These are phyloP conservation scores for Trypanosoma lewisi DNA, from an alignment of 208 protist genomes.

Conservation along the genomic window DNA sequence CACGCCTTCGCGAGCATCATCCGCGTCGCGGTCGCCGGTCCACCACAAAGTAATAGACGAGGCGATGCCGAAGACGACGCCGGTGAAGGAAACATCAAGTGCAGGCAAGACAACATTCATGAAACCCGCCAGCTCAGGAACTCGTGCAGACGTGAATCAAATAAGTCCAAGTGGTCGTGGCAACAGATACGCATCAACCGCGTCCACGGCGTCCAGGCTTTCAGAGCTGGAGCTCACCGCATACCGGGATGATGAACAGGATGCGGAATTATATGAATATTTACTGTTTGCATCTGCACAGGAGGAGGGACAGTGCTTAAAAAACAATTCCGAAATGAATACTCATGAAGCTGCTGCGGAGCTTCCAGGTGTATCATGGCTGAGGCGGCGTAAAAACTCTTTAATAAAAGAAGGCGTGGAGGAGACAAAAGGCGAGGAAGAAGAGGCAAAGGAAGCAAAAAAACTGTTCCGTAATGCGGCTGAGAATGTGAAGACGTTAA, in stretches of 20 bases:
- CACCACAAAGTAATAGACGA: not conserved
- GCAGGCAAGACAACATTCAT: not conserved
- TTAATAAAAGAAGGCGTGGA: not conserved
- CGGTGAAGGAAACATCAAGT: not conserved
- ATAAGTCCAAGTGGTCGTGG: not conserved
- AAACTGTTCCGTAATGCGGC: not conserved
- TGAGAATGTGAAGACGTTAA: not conserved
- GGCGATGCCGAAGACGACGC: not conserved
- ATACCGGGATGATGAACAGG: not conserved
- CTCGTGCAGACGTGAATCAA: not conserved
- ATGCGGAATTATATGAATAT: slow-evolving; percentile 10
- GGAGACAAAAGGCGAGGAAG: too few relatives aligned
- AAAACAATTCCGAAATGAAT: not conserved
- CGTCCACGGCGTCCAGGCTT: not conserved
- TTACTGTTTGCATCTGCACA: slow-evolving; percentile 10
- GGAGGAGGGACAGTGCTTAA: not conserved
- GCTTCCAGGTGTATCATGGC: not conserved
- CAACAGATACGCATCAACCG: not conserved
- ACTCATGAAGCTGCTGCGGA: not conserved
- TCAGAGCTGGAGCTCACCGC: not conserved
- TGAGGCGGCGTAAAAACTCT: not conserved
- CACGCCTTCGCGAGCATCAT: not conserved
- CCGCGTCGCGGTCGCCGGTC: not conserved
- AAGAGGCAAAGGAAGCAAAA: too few relatives aligned
- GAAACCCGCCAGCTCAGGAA: not conserved